Base-by-base conservation (phyloP, 345 rosid species). In the Rhizophora apiculata region DNA sequence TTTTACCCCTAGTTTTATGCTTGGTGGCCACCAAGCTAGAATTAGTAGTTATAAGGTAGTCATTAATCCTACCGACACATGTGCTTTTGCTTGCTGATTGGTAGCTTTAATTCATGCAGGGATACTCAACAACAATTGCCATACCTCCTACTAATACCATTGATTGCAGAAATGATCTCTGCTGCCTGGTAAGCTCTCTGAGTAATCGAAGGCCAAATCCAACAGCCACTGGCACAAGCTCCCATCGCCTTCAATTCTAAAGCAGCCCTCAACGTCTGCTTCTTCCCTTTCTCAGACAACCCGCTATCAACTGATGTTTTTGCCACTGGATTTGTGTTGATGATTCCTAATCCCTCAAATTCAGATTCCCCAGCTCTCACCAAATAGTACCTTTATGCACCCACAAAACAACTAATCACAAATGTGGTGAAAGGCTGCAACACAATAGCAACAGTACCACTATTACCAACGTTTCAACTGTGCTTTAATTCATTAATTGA, bases 171-270 rank as follows among this genome's bases (percentile, higher is more conserved):
- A 43, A 91, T 86, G 67, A 91, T 85, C 79, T 93, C 98, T 27
- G 94, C 97, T 63, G 98, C 91, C 66, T 93, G 96, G 73, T 93
- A 93, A 77, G 98, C 92, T 81, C 97, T 86, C 75, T 93, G 98
- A 29, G 98, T 89, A 22, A 93, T 91, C 39, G 98, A 93, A 81
- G 98, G 96, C 97, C 98, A 93, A 65, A 93, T 90, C 97, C 98
- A 93, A 73, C 98, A 93, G 67, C 80, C 85, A 15, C 63, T 72
- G 19, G 88, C 92, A 71, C 97, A 91, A n/a, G 94, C 97, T 59
- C 89, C 96, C 86, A 84, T 73, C 32, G 81, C 78, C 75, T 88
- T 84, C 80, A 93, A 83, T 60, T 85, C 77, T 11, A 80, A 80
- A 68, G 98, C 97, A 63, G 96, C 85, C 65, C 70, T 83, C 63